phyloP scores from a whole-genome alignment of 345 rosid genomes.

The Populus ilicifolia region DNA sequence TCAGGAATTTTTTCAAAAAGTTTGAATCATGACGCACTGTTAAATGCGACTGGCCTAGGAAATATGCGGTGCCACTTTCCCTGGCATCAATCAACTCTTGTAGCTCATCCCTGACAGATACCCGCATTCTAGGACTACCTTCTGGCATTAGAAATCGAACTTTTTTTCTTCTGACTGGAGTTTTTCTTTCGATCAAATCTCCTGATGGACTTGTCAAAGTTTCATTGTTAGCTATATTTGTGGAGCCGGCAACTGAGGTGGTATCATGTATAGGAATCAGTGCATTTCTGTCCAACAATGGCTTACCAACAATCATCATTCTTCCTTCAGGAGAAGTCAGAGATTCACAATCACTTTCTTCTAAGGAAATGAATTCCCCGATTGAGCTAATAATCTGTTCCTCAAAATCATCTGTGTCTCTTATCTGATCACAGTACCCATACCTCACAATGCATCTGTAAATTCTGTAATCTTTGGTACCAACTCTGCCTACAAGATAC shows the following conservation, averaged over 20 bases:
- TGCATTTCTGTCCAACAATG: slow-evolving; percentile 22
- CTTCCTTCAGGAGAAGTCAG: slow-evolving; percentile 26
- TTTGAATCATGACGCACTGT: slow-evolving; percentile 29
- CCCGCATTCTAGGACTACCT: slow-evolving; percentile 26
- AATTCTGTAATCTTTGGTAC: slow-evolving; percentile 36
- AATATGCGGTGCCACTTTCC: slow-evolving; percentile 60
- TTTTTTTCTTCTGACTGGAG: slow-evolving; percentile 27
- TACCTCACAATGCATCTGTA: slow-evolving; percentile 54
- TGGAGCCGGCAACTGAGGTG: background rate
- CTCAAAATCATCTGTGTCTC: slow-evolving; percentile 52
- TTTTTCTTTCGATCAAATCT: background rate
- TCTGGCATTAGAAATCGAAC: slow-evolving; percentile 44
- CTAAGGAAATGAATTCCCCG: slow-evolving; percentile 52
- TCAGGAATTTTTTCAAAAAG: slow-evolving; percentile 41
- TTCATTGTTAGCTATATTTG: slow-evolving; percentile 1
- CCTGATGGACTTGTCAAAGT: background rate
- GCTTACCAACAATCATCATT: slow-evolving; percentile 38
- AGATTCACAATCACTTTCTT: slow-evolving; percentile 41
- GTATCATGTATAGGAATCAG: slow-evolving; percentile 26
- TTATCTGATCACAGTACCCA: slow-evolving; percentile 46
- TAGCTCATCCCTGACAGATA: slow-evolving; percentile 36
- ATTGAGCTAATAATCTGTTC: slow-evolving; percentile 46
- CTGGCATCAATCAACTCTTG: slow-evolving; percentile 45
- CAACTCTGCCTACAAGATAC: slow-evolving; percentile 51
- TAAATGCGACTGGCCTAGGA: slow-evolving; percentile 53